Percentiles rank a stretch among this genome's conserved stretches.
Conservation (phyloP, 2,329 filamentous ascomycete species). For the Scedosporium aurantiacum region DNA sequence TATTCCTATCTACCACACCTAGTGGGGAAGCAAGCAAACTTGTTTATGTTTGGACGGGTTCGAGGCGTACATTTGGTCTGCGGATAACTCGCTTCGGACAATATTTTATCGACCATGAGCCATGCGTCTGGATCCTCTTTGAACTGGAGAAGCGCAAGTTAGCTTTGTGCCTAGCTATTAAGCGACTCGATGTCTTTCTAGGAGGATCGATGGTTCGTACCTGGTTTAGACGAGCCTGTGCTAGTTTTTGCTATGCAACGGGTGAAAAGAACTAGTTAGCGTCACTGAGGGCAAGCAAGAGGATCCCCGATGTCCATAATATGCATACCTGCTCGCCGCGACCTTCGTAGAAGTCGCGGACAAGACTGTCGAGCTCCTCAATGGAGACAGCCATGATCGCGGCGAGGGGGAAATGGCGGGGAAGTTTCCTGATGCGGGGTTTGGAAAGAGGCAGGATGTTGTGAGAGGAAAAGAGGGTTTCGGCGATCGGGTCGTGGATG, state of each 20-base stretch:
- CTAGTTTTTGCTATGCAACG: constrained; percentile 74
- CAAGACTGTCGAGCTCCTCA: constrained; percentile 89
- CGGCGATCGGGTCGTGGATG: background rate
- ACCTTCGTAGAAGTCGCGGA: constrained; percentile 95
- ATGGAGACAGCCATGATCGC: constrained; percentile 60
- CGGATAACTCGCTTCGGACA: constrained; percentile 82
- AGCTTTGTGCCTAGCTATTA: background rate
- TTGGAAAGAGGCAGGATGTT: constrained; percentile 1
- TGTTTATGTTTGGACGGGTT: background rate
- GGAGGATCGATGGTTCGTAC: constrained; percentile 37
- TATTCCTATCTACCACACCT: background rate
- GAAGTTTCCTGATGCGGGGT: constrained; percentile 5
- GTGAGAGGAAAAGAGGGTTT: constrained; percentile 1
- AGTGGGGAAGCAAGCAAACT: background rate
- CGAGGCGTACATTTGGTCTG: constrained; percentile 81
- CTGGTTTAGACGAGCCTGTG: constrained; percentile 86
- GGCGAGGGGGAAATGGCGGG: constrained; percentile 6
- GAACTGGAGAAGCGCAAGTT: constrained; percentile 48
- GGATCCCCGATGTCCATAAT: background rate
- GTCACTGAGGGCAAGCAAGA: constrained; percentile 3
- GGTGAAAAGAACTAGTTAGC: constrained; percentile 4
- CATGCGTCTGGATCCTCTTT: constrained; percentile 98
- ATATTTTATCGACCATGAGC: constrained; percentile 94
- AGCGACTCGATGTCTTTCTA: constrained; percentile 1
- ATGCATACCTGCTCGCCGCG: constrained; percentile 74